A percentile compares a stretch with the other conserved stretches of the same genome.
phyloP scores from a whole-genome alignment of 371 early-diverging fungal species.

The Nematocida sp. region DNA sequence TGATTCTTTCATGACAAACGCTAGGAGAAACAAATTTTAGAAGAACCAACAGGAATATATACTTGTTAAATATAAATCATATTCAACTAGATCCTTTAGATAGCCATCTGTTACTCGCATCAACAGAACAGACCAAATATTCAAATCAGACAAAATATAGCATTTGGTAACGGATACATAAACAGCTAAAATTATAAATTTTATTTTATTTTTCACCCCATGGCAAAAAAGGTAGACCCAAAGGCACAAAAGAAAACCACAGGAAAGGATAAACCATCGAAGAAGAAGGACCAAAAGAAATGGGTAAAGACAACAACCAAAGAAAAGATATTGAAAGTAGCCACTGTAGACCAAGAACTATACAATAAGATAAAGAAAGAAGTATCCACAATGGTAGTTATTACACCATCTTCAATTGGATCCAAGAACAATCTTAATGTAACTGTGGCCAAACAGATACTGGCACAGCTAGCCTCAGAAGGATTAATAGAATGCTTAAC shows the following conservation, averaged over 20 bases:
- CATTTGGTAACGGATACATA: too few relatives aligned
- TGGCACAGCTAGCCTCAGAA: slow-evolving; percentile 36
- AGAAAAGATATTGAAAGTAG: slow-evolving; percentile 48
- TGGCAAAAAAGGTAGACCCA: slow-evolving; percentile 52
- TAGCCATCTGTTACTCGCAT: too few relatives aligned
- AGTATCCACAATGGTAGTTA: slow-evolving; percentile 42
- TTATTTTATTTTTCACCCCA: slow-evolving; percentile 49
- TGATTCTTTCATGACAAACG: too few relatives aligned
- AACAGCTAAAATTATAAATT: too few relatives aligned
- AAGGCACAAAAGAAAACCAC: slow-evolving; percentile 58
- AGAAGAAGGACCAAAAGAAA: slow-evolving; percentile 60
- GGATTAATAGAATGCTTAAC: slow-evolving; percentile 52
- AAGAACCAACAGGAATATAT: too few relatives aligned
- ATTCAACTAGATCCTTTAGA: too few relatives aligned
- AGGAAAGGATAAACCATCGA: slow-evolving; percentile 48
- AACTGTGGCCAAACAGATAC: slow-evolving; percentile 54
- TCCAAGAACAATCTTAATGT: slow-evolving; percentile 55
- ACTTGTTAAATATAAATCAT: too few relatives aligned
- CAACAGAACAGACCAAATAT: too few relatives aligned
- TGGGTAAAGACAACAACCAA: slow-evolving; percentile 56
- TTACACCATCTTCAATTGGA: slow-evolving; percentile 53
- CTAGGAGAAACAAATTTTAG: too few relatives aligned
- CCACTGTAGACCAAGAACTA: slow-evolving; percentile 51
- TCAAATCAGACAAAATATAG: too few relatives aligned
- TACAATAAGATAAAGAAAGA: slow-evolving; percentile 61